phyloP scores from a whole-genome alignment of 352 stramenopile genomes.

The Phytophthora citricola region DNA sequence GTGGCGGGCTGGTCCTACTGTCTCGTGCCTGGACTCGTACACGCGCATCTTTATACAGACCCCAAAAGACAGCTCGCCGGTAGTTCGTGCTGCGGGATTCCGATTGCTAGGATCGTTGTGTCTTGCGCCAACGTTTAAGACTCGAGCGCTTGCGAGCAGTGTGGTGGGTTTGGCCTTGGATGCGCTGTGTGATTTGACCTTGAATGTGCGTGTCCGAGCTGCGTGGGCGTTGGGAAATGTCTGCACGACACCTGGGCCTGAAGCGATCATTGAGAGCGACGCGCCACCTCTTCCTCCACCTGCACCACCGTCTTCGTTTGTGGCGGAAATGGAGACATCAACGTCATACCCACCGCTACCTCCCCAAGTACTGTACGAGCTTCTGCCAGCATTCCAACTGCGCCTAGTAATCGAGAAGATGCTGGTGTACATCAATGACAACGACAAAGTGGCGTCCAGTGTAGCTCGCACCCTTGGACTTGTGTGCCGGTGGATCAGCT shows the following conservation, averaged over 20 bases:
- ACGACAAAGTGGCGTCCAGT: constrained; percentile 90
- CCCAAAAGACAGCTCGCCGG: constrained; percentile 77
- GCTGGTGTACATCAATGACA: constrained; percentile 84
- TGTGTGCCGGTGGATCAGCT: constrained; percentile 83
- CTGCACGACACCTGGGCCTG: constrained; percentile 80
- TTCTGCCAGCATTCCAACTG: constrained; percentile 71
- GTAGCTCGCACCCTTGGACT: constrained; percentile 82
- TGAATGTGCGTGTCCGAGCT: constrained; percentile 87
- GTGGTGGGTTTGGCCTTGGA: constrained; percentile 74
- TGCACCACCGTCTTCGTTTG: constrained; percentile 19
- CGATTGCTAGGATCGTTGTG: constrained; percentile 80
- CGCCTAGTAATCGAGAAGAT: constrained; percentile 84
- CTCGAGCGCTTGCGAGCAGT: constrained; percentile 60
- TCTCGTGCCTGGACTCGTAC: constrained; percentile 70
- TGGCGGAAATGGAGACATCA: constrained; percentile 12
- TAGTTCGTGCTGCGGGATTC: constrained; percentile 83
- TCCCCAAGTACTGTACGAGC: constrained; percentile 60
- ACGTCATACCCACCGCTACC: constrained; percentile 21
- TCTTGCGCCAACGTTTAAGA: constrained; percentile 81
- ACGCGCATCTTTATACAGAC: constrained; percentile 80
- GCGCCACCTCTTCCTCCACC: constrained; percentile 13
- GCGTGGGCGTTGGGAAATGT: constrained; percentile 88
- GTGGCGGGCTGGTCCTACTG: constrained; percentile 30
- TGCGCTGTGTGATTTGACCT: constrained; percentile 68
- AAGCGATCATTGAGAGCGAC: constrained; percentile 37